A percentile compares a stretch with the other conserved stretches of the same genome.
These are phyloP conservation scores for Skeletonema tropicum DNA, from an alignment of 108 stramenopile genomes.

Conservation along the genomic window DNA sequence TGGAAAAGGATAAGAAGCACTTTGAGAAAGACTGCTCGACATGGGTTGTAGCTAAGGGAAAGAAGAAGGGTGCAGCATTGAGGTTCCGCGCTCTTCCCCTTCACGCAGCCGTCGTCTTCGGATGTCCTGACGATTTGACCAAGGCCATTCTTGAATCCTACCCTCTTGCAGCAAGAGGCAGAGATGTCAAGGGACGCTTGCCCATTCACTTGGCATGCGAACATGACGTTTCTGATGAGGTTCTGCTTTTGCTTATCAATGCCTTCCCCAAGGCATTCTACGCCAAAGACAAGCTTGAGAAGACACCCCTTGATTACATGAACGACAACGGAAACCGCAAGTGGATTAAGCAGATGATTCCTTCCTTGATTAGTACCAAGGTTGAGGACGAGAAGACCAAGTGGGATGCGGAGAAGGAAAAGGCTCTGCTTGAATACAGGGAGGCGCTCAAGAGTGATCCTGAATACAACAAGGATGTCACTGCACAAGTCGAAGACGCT, in stretches of 20 bases:
- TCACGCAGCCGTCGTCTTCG: constrained; percentile 50
- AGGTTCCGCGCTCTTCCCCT: constrained; percentile 47
- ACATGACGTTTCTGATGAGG: constrained; percentile 32
- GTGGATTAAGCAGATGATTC: constrained; percentile 22
- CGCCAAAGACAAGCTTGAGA: constrained; percentile 38
- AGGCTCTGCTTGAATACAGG: constrained; percentile 19
- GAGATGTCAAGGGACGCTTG: constrained; percentile 45
- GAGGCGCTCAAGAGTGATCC: constrained; percentile 20
- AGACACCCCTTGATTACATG: constrained; percentile 41
- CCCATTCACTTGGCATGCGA: constrained; percentile 46
- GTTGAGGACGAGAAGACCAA: constrained; percentile 39
- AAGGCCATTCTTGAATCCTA: constrained; percentile 40
- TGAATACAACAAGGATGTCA: constrained; percentile 23
- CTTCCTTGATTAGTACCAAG: constrained; percentile 28
- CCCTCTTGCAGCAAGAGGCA: constrained; percentile 36
- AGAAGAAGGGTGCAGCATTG: constrained; percentile 21
- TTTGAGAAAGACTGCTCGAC: constrained; percentile 46
- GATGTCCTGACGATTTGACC: constrained; percentile 30
- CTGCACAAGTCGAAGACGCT: constrained; percentile 14
- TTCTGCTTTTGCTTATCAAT: constrained; percentile 22
- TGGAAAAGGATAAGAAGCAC: constrained; percentile 7
- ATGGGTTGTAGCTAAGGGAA: constrained; percentile 42
- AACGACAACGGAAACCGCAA: constrained; percentile 26
- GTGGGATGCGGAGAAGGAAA: constrained; percentile 23
- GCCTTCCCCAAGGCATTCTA: constrained; percentile 45